Evolutionary conservation across 2,329 filamentous ascomycete species (phyloP).

Genomic region (Talaromyces sp.): DNA sequence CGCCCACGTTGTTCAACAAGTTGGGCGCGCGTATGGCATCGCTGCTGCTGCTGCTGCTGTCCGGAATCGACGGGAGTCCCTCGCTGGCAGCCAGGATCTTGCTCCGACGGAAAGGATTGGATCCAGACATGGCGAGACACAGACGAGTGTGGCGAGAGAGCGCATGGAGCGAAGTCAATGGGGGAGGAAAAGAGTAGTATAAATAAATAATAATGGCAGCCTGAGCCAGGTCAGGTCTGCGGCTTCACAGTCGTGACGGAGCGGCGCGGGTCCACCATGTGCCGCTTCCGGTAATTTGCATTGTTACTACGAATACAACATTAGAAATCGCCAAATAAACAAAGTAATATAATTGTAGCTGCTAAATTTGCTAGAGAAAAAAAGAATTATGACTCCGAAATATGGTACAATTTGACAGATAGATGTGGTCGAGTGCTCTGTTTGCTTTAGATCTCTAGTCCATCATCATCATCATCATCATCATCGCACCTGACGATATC

Average conservation of each 20-base stretch:
- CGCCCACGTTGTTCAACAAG: neutral
- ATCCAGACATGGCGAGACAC: conserved; percentile 38
- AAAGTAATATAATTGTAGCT: neutral
- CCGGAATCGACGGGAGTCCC: conserved; percentile 18
- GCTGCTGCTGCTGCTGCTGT: conserved; percentile 11
- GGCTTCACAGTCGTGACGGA: neutral
- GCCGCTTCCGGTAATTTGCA: neutral
- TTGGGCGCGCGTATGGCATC: conserved; percentile 2
- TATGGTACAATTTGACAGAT: neutral
- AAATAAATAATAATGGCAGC: neutral
- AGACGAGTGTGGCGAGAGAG: conserved; percentile 12
- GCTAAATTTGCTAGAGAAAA: neutral
- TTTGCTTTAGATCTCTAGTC: neutral
- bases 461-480: neutral
- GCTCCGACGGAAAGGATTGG: conserved; percentile 47
- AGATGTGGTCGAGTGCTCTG: neutral
- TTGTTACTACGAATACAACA: neutral
- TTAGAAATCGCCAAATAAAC: neutral
- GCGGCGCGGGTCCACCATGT: neutral
- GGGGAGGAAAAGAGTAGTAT: neutral
- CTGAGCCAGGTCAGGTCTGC: neutral
- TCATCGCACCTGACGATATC: neutral
- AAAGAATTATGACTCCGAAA: neutral
- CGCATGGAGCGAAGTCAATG: conserved; percentile 22
- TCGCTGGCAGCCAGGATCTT: conserved; percentile 25